Evolutionary conservation across 345 rosid species (phyloP).

Genomic region (Citrus inodora): DNA sequence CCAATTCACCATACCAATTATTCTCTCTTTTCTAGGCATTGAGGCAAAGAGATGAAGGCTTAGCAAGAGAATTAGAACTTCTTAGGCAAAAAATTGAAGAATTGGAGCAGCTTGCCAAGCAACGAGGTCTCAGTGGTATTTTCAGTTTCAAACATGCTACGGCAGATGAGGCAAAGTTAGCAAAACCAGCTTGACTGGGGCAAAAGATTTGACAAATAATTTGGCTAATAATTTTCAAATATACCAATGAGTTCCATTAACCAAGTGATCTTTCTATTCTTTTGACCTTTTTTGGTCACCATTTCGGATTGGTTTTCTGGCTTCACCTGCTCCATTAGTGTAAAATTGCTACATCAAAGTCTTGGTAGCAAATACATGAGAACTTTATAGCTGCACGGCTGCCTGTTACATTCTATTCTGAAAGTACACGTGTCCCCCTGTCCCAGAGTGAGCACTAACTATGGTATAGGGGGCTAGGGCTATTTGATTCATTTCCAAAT

Average conservation of each 20-base stretch:
- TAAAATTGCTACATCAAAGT: not conserved
- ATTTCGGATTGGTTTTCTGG: slow-evolving; percentile 3
- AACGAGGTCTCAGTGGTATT: slow-evolving; percentile 59
- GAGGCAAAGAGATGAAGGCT: slow-evolving; percentile 57
- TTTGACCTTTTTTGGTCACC: slow-evolving; percentile 5
- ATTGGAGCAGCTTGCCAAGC: slow-evolving; percentile 70
- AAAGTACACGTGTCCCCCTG: not conserved
- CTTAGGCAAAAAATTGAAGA: slow-evolving; percentile 59
- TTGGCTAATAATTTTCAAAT: slow-evolving; percentile 14
- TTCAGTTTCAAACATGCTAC: slow-evolving; percentile 46
- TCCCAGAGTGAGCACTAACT: not conserved
- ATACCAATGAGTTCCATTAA: slow-evolving; percentile 12
- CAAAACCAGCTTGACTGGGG: slow-evolving; percentile 35
- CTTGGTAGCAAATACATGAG: not conserved
- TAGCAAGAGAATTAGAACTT: slow-evolving; percentile 52
- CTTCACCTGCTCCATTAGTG: slow-evolving; percentile 8
- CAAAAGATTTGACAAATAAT: slow-evolving; percentile 4
- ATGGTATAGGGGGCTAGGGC: not conserved
- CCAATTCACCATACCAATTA: not conserved
- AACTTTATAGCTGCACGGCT: not conserved
- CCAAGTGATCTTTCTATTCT: slow-evolving; percentile 24
- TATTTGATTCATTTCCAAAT: not conserved
- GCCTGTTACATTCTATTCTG: not conserved
- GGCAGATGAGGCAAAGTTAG: slow-evolving; percentile 23
- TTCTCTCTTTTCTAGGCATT: slow-evolving; percentile 40